Base-by-base conservation (phyloP, 345 rosid genomes). In the Euclidium syriacum region DNA sequence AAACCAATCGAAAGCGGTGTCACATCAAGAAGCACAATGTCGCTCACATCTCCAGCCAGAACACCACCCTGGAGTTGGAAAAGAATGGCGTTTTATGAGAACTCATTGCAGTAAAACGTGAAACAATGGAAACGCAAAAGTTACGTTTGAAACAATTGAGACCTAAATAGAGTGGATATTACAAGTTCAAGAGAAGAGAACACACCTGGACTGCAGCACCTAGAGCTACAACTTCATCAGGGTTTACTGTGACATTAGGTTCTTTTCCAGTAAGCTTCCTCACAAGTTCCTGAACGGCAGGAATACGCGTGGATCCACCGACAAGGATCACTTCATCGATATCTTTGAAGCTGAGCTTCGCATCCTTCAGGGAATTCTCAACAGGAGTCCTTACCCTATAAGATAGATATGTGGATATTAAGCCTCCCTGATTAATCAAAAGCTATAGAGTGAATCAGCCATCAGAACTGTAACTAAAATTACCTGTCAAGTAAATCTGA, bases 51-150 rank as follows among this genome's bases (percentile, higher is more conserved):
- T 40, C 98, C 98, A 43, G 96, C 41, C 40, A 92, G 74, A 58
- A 92, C 98, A 67, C 98, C 98, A 70, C 96, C 98, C 98, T 92
- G n/a, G n/a, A n/a, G n/a, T n/a, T n/a, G n/a, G n/a, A n/a, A n/a
- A n/a, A n/a, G n/a, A n/a, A n/a, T n/a, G n/a, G n/a, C n/a, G n/a
- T n/a, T n/a, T n/a, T n/a, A n/a, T n/a, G n/a, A n/a, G n/a, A n/a
- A n/a, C n/a, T n/a, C n/a, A n/a, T n/a, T n/a, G n/a, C n/a, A n/a
- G n/a, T n/a, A n/a, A n/a, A n/a, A n/a, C n/a, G n/a, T n/a, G n/a
- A n/a, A n/a, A n/a, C n/a, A n/a, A n/a, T n/a, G n/a, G n/a, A n/a
- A n/a, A n/a, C n/a, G n/a, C n/a, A n/a, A n/a, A n/a, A n/a, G n/a
- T n/a, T n/a, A n/a, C n/a, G n/a, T n/a, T n/a, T n/a, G n/a, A n/a